A percentile compares a stretch with the other conserved stretches of the same genome.
These are phyloP conservation scores for Cubamyces lactineus DNA, from an alignment of 768 basidiomycete genomes.

Conservation along the genomic window DNA sequence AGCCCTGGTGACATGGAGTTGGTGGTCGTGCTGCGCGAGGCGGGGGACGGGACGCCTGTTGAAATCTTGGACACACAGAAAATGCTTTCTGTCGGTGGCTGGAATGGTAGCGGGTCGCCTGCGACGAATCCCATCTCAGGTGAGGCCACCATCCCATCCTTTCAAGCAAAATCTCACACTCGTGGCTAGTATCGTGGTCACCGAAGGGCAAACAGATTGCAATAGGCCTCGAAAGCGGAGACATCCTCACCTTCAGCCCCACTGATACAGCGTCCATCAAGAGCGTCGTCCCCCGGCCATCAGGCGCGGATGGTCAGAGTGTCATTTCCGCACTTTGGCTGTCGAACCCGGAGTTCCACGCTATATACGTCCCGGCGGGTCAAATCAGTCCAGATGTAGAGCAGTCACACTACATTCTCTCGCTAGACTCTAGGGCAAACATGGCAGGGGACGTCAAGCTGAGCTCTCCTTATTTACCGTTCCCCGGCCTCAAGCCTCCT, in stretches of 20 bases:
- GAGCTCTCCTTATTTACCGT: conserved; percentile 46
- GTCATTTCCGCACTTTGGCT: conserved; percentile 67
- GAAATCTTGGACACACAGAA: conserved; percentile 62
- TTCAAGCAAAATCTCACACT: background rate
- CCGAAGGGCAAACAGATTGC: conserved; percentile 86
- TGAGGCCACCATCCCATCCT: conserved; percentile 37
- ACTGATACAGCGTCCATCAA: conserved; percentile 56
- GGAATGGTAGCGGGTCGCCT: conserved; percentile 55
- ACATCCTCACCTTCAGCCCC: conserved; percentile 69
- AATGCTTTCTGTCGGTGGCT: conserved; percentile 48
- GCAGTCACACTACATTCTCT: conserved; percentile 46
- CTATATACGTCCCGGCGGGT: conserved; percentile 58
- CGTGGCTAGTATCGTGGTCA: conserved; percentile 71
- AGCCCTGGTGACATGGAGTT: conserved; percentile 69
- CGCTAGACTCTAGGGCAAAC: conserved; percentile 46
- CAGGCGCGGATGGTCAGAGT: conserved; percentile 51
- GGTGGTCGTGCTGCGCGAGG: conserved; percentile 59
- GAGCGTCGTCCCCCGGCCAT: conserved; percentile 59
- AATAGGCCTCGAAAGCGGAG: conserved; percentile 69
- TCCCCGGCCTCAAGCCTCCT: conserved; percentile 49
- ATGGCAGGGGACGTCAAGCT: conserved; percentile 43
- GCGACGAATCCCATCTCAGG: conserved; percentile 61
- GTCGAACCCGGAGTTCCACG: conserved; percentile 67
- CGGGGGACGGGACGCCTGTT: conserved; percentile 46
- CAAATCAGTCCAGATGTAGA: conserved; percentile 42